Evolutionary conservation across 2,329 filamentous ascomycete genomes (phyloP).

Genomic region (Cercospora brassicicola): DNA sequence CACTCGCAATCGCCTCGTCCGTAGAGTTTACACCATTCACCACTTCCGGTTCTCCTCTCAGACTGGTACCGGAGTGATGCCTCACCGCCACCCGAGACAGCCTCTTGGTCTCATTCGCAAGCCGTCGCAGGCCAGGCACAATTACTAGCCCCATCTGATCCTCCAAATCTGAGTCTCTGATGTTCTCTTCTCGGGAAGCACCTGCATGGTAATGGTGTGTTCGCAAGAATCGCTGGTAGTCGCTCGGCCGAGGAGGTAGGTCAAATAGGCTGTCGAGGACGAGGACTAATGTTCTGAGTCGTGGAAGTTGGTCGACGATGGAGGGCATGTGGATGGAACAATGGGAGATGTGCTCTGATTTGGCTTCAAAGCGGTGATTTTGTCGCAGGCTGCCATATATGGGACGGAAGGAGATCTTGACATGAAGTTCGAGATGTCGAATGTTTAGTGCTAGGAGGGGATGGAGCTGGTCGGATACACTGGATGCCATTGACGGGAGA

Average conservation of each 20-base stretch:
- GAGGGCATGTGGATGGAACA: not conserved
- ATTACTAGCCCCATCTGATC: conserved; percentile 4
- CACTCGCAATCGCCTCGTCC: conserved; percentile 10
- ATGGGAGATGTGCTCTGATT: conserved; percentile 10
- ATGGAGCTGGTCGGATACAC: conserved; percentile 12
- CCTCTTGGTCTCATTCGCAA: not conserved
- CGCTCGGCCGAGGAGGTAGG: conserved; percentile 15
- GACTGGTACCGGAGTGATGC: not conserved
- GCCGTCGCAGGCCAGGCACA: conserved; percentile 9
- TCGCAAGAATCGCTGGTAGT: conserved; percentile 9
- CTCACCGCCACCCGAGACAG: conserved; percentile 8
- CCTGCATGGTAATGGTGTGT: not conserved
- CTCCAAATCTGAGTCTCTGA: conserved; percentile 9
- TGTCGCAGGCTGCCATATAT: not conserved
- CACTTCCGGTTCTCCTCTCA: not conserved
- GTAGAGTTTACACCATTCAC: conserved; percentile 6
- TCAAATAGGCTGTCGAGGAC: conserved; percentile 17
- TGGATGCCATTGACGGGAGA: conserved; percentile 5
- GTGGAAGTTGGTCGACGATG: conserved; percentile 6
- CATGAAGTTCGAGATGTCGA: conserved; percentile 10
- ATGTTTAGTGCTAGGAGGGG: conserved; percentile 12
- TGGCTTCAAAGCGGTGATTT: conserved; percentile 13
- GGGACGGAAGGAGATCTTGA: conserved; percentile 14
- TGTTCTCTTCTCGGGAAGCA: conserved; percentile 2
- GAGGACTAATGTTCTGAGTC: conserved; percentile 6